These are phyloP conservation scores for Pseudogymnoascus sp. DNA, from an alignment of 2,329 filamentous ascomycete genomes.

Conservation along the genomic window DNA sequence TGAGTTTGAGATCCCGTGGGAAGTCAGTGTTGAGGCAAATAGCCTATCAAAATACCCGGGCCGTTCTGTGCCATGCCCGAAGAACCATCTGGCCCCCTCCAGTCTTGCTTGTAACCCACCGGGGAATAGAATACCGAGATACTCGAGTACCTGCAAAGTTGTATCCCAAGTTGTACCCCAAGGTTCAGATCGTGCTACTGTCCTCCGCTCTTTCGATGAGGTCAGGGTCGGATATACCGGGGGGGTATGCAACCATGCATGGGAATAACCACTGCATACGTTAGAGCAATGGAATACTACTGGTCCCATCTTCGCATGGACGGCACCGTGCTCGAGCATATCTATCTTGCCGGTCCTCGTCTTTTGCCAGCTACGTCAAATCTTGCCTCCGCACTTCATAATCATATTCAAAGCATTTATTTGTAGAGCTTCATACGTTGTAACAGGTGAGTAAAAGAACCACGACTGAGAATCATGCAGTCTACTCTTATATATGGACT, in stretches of 20 bases:
- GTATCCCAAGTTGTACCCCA: neutral
- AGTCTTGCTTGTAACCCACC: neutral
- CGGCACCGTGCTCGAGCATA: neutral
- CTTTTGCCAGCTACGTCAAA: neutral
- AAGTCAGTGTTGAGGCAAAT: neutral
- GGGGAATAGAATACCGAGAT: neutral
- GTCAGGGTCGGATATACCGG: constrained; percentile 1
- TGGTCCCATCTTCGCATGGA: neutral
- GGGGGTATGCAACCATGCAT: neutral
- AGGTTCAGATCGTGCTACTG: neutral
- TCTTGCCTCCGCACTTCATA: neutral
- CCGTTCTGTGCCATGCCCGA: neutral
- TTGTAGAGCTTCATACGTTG: neutral
- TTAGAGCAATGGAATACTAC: neutral
- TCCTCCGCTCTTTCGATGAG: neutral
- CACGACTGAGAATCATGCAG: neutral
- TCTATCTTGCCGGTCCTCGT: neutral
- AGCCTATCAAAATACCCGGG: neutral
- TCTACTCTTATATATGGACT: neutral
- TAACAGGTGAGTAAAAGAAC: neutral
- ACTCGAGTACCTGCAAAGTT: neutral
- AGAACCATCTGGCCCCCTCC: neutral
- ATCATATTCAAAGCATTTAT: neutral
- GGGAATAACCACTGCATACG: neutral
- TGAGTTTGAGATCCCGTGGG: neutral